Base-by-base conservation (phyloP, 352 stramenopile genomes). In the Pythium scleroteichum region DNA sequence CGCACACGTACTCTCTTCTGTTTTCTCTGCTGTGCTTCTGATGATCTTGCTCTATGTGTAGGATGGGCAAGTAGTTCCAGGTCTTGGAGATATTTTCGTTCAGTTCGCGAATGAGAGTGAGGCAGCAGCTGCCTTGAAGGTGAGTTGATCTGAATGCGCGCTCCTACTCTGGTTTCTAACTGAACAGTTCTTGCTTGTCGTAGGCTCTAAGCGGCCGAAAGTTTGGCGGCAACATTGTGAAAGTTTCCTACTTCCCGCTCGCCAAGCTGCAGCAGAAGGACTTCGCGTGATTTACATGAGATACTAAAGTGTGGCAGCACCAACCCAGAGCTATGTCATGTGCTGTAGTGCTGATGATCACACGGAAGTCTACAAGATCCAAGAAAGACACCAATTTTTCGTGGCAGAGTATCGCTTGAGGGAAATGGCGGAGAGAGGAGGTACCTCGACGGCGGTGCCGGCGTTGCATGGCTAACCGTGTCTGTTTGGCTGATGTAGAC, bases 181-280 rank as follows among this genome's bases (percentile, higher is more conserved):
- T 3, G 20, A 0, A 13, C 27, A 29, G 19, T 23, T 29, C 52
- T 60, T 14, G 12, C 23, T 48, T 57, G 47, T 17, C 19, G 2
- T 56, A 95, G 87, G 82, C 82, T 5, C 69, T 95, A 53, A 92
- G 78, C 24, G 87, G 87, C 35, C 82, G 87, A 60, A 95, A 94
- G 60, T 95, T 95, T 63, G 87, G 84, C 39, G 87, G 87, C 33
- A 93, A 92, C 45, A 87, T 92, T 38, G 87, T 95, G 17, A 75
- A 89, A 54, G 85, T 94, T 49, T 85, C 78, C 22, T 92, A 90
- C 63, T 93, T 88, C 53, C 62, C 83, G 3, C 22, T 88, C 39
- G 73, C 71, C 60, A 92, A 88, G 65, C 90, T 94, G 49, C 76
- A 93, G 44, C 72, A 76, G 66, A 77, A 75, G 51, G 69, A 82